A percentile compares a stretch with the other conserved stretches of the same genome.
Evolutionary conservation across 257 asterid genomes (phyloP).

Genomic region (Solanum megistacrolobum): DNA sequence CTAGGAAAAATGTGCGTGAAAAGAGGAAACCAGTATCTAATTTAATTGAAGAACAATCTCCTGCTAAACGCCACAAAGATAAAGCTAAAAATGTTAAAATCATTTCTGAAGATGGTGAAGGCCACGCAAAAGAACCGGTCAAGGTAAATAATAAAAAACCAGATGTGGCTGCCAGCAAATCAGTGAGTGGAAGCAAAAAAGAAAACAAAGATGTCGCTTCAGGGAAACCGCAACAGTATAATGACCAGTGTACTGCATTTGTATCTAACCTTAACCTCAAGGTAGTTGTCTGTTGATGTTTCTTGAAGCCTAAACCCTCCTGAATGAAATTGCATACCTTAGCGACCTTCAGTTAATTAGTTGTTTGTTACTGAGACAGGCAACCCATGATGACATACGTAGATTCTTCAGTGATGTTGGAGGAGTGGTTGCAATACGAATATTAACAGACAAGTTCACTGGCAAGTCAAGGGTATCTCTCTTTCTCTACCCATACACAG

Average conservation of each 20-base stretch:
- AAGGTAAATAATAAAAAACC: conserved; percentile 28
- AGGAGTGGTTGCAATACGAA: conserved; percentile 78
- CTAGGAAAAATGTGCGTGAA: conserved; percentile 44
- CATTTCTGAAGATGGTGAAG: conserved; percentile 23
- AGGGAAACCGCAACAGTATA: conserved; percentile 36
- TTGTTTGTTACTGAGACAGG: conserved; percentile 33
- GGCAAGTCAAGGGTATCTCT: conserved; percentile 69
- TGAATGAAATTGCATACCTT: not conserved
- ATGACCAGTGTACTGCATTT: conserved; percentile 88
- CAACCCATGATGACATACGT: conserved; percentile 49
- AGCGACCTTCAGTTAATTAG: not conserved
- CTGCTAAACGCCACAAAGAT: conserved; percentile 62
- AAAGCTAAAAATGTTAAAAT: conserved; percentile 27
- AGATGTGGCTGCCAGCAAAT: conserved; percentile 20
- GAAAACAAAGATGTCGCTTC: conserved; percentile 29
- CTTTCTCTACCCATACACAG: not conserved
- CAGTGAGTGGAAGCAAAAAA: conserved; percentile 25
- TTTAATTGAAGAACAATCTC: conserved; percentile 40
- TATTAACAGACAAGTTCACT: conserved; percentile 70
- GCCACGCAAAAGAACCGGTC: conserved; percentile 22
- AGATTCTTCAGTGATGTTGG: conserved; percentile 79
- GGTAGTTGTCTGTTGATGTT: conserved; percentile 30
- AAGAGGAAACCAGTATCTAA: conserved; percentile 62
- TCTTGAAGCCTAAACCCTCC: not conserved
- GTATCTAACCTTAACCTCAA: conserved; percentile 58